Conservation (phyloP, 164 flowering plant genomes). For the Amborella trichopoda region DNA sequence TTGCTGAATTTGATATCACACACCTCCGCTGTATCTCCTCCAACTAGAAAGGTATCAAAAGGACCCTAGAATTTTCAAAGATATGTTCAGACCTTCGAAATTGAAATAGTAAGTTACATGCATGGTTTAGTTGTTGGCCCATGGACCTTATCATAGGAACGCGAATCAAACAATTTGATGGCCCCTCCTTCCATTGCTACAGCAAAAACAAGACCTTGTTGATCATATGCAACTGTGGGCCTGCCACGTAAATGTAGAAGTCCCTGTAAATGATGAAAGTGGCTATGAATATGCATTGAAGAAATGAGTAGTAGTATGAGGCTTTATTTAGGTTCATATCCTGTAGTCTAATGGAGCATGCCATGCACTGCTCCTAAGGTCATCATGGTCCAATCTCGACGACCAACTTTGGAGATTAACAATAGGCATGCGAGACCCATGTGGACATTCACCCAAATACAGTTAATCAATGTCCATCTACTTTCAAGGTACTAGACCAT, state of each 20-base stretch:
- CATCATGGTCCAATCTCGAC: no score
- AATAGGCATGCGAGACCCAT: no score
- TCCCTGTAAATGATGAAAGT: slow-evolving; percentile 77
- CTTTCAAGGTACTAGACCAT: no score
- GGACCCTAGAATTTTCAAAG: slow-evolving; percentile 55
- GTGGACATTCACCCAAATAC: no score
- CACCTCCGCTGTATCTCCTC: slow-evolving; percentile 96
- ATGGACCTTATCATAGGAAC: slow-evolving; percentile 91
- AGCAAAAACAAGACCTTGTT: slow-evolving; percentile 98
- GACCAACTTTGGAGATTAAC: no score
- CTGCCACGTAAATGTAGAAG: slow-evolving; percentile 82
- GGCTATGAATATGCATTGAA: slow-evolving; percentile 32
- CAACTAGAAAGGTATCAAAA: slow-evolving; percentile 91
- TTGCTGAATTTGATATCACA: slow-evolving; percentile 96
- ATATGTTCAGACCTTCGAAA: not conserved
- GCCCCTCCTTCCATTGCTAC: slow-evolving; percentile 99
- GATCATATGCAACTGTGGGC: slow-evolving; percentile 95
- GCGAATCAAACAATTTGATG: slow-evolving; percentile 91
- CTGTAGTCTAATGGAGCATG: not conserved
- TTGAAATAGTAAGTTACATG: not conserved
- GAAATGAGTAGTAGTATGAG: no score
- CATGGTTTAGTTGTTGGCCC: not conserved
- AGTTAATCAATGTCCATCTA: no score
- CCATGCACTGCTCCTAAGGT: no score
- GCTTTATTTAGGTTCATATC: not conserved